phyloP scores from a whole-genome alignment of 352 stramenopile genomes.

The Phytopythium kandeliae region DNA sequence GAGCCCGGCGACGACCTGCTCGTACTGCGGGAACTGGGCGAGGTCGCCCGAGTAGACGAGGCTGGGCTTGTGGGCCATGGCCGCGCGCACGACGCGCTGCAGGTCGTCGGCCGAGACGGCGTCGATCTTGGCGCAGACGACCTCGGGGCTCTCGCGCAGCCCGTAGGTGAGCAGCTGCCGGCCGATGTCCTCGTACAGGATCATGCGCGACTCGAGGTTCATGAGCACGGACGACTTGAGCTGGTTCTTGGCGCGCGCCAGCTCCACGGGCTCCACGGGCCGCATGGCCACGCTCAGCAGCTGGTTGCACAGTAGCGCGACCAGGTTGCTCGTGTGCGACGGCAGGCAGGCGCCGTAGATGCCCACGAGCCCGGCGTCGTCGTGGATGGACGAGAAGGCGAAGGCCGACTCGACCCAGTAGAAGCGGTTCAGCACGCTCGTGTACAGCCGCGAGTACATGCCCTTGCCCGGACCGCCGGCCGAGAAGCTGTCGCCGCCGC shows the following conservation, averaged over 20 bases:
- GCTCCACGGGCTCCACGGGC: constrained; percentile 79
- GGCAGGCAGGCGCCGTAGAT: constrained; percentile 89
- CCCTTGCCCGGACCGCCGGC: constrained; percentile 98
- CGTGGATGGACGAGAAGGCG: constrained; percentile 95
- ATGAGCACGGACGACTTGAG: constrained; percentile 99
- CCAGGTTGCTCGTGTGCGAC: constrained; percentile 88
- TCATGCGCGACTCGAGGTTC: constrained; percentile 97
- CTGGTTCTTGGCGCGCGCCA: constrained; percentile 97
- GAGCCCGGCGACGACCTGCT: constrained; percentile 71
- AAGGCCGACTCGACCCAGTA: constrained; percentile 98
- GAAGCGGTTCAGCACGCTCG: constrained; percentile 96
- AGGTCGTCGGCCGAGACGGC: constrained; percentile 82
- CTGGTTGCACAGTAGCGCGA: constrained; percentile 91
- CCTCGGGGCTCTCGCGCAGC: constrained; percentile 84
- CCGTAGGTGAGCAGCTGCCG: constrained; percentile 97
- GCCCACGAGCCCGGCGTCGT: constrained; percentile 92
- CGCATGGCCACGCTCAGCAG: constrained; percentile 85
- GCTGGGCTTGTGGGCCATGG: constrained; percentile 73
- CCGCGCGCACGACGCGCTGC: constrained; percentile 67
- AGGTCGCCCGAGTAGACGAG: constrained; percentile 84
- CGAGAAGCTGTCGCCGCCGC: constrained; percentile 97
- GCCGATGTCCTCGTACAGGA: constrained; percentile 99
- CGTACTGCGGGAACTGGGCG: constrained; percentile 72
- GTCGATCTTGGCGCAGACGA: constrained; percentile 87
- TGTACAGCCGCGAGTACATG: constrained; percentile 99